A percentile compares a stretch with the other conserved stretches of the same genome.
phyloP scores from a whole-genome alignment of 192 early-diverging fungal species.

The Coemansia sp. region DNA sequence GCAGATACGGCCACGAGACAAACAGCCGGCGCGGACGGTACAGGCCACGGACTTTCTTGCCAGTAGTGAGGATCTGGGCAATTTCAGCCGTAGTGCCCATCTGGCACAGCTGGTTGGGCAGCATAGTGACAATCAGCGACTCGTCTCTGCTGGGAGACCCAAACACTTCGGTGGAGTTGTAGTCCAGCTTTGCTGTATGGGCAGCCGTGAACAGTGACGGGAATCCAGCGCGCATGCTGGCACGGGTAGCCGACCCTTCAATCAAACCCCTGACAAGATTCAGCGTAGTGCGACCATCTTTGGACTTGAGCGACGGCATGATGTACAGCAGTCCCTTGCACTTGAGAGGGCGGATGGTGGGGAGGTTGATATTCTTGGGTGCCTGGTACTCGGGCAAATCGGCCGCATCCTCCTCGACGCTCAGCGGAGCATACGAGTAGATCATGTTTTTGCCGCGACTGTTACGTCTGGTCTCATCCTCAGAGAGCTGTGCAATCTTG shows the following conservation, averaged over 20 bases:
- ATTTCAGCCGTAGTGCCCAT: slow-evolving; percentile 10
- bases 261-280: slow-evolving; percentile 60
- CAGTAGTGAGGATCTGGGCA: slow-evolving; percentile 27
- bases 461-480: slow-evolving; percentile 59
- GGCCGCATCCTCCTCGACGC: slow-evolving; percentile 22
- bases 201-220: slow-evolving; percentile 81
- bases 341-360: slow-evolving; percentile 59
- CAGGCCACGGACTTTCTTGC: slow-evolving; percentile 20
- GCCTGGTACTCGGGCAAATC: slow-evolving; percentile 49
- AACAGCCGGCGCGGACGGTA: slow-evolving; percentile 38
- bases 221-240: slow-evolving; percentile 73
- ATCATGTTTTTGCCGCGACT: slow-evolving; percentile 57
- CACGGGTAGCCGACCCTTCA: slow-evolving; percentile 60
- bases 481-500: slow-evolving; percentile 57
- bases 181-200: slow-evolving; percentile 63
- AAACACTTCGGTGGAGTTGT: slow-evolving; percentile 84
- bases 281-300: slow-evolving; percentile 5
- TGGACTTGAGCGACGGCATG: slow-evolving; percentile 57
- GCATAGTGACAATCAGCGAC: slow-evolving; percentile 33
- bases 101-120: slow-evolving; percentile 9
- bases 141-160: slow-evolving; percentile 66
- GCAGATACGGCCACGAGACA: slow-evolving; percentile 81
- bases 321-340: slow-evolving; percentile 56
- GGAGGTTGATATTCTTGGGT: slow-evolving; percentile 64
- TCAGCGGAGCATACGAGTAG: slow-evolving; percentile 55